Evolutionary conservation across 495 filamentous ascomycete genomes (phyloP).

Genomic region (Chaetomium fimeti): DNA sequence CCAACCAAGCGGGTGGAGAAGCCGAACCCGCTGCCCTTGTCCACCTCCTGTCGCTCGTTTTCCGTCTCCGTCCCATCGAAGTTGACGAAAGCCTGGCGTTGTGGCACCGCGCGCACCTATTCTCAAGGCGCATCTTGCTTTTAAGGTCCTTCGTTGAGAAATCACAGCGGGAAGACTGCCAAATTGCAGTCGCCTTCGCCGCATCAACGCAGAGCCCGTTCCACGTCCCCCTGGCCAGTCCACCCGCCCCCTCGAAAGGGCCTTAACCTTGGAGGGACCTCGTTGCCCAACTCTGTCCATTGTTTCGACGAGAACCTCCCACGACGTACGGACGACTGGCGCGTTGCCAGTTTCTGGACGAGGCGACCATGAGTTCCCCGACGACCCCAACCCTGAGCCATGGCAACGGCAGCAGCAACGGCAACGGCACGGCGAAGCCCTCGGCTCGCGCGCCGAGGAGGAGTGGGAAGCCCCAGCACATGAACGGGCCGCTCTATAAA

Average conservation of each 20-base stretch:
- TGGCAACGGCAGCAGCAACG: constrained; percentile 8
- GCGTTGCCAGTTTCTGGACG: constrained; percentile 15
- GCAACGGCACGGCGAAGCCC: constrained; percentile 10
- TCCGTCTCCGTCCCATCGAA: constrained; percentile 1
- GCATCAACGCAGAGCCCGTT: not conserved
- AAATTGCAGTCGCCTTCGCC: not conserved
- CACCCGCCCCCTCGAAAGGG: not conserved
- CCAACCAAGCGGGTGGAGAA: constrained; percentile 19
- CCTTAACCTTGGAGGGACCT: no score
- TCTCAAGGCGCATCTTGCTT: not conserved
- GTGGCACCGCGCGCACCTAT: not conserved
- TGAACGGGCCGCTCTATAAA: constrained; percentile 52
- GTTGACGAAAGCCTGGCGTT: constrained; percentile 4
- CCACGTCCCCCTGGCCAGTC: not conserved
- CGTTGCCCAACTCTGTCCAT: not conserved
- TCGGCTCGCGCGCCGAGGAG: constrained; percentile 22
- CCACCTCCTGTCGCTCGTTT: constrained; percentile 18
- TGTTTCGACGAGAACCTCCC: not conserved
- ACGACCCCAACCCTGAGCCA: not conserved
- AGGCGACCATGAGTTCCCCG: constrained; percentile 19
- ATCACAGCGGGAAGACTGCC: not conserved
- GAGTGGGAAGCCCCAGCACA: constrained; percentile 34
- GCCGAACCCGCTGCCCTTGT: constrained; percentile 10
- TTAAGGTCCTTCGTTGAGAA: not conserved
- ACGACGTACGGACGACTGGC: constrained; percentile 17